Base-by-base conservation (phyloP, 805 yeast species). In the Candida pini region DNA sequence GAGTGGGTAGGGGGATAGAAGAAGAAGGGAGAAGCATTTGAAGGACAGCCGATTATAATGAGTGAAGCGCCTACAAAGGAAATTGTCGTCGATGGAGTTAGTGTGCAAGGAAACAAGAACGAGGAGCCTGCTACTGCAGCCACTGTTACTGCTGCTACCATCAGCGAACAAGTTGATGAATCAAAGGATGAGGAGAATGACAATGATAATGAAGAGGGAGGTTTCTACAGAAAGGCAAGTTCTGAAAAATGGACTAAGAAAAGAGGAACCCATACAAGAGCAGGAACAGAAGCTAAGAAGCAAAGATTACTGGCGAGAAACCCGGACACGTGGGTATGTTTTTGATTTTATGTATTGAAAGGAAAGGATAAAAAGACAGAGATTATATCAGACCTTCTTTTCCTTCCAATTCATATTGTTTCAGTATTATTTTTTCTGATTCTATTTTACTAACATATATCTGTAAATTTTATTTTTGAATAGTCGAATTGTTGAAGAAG, bases 271-370 rank as follows among this genome's bases (percentile, higher is more conserved):
- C 60, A 55, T 35, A 26, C 29, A 17, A 38, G 41, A 16, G 54
- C 49, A 22, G 47, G 47, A 39, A 43, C 47, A 26, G 47, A 51
- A 13, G 48, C 54, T 13, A 57, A 56, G 41, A 47, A 57, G 39
- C 55, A 53, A 34, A 39, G 62, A 31, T 29, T 57, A 24, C 36
- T 51, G 41, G 39, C 44, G 45, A 54, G 45, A 38, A 38, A 44
- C 43, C 55, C 56, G 64, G 66, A 64, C 62, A 63, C 71, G 80
- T 74, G 76, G 77, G 80, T 74, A 73, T 59, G 79, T 70, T 62
- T 54, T n/a, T n/a, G n/a, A n/a, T n/a, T n/a, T n/a, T n/a, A n/a
- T n/a, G n/a, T n/a, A n/a, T n/a, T 48, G 18, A 15, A 18, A 24
- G 18, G 17, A 22, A 27, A 12, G 30, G n/a, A 15, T 27, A 9